These are phyloP conservation scores for Endocalyx cinctus DNA, from an alignment of 2,329 filamentous ascomycete genomes.

Conservation along the genomic window DNA sequence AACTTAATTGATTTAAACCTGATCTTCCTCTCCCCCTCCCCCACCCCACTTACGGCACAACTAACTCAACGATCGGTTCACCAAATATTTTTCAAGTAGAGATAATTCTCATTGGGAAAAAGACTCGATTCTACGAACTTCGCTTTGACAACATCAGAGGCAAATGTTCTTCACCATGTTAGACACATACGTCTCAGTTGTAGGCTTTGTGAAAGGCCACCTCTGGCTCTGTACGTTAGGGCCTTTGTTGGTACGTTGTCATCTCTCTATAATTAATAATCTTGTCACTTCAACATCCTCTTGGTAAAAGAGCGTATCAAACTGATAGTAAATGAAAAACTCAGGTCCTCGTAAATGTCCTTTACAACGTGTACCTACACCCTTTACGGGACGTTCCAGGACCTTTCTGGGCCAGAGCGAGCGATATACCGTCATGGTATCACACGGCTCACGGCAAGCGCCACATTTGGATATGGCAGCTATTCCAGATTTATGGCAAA, in stretches of 20 bases:
- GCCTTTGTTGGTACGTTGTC: background rate
- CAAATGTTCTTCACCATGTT: background rate
- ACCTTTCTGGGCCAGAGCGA: slow-evolving; percentile 16
- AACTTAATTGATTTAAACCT: too few species aligned
- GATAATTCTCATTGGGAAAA: too few species aligned
- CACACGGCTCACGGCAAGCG: slow-evolving; percentile 10
- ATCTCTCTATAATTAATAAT: too few species aligned
- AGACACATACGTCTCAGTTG: background rate
- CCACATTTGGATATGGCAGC: slow-evolving; percentile 18
- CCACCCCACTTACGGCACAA: too few species aligned
- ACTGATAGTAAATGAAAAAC: slow-evolving; percentile 4
- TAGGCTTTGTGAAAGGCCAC: background rate
- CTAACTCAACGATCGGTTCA: too few species aligned
- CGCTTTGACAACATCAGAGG: too few species aligned
- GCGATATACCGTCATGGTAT: slow-evolving; percentile 18
- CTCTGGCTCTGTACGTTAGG: background rate
- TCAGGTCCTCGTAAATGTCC: slow-evolving; percentile 4
- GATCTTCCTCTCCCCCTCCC: too few species aligned
- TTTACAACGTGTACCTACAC: slow-evolving; percentile 20
- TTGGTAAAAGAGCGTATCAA: background rate
- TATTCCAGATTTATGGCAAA: slow-evolving; percentile 16
- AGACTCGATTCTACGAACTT: too few species aligned
- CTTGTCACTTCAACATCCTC: too few species aligned
- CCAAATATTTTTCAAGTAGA: too few species aligned
- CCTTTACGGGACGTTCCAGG: slow-evolving; percentile 18